phyloP scores from a whole-genome alignment of 371 early-diverging fungal species.

The Batkoa obscura region DNA sequence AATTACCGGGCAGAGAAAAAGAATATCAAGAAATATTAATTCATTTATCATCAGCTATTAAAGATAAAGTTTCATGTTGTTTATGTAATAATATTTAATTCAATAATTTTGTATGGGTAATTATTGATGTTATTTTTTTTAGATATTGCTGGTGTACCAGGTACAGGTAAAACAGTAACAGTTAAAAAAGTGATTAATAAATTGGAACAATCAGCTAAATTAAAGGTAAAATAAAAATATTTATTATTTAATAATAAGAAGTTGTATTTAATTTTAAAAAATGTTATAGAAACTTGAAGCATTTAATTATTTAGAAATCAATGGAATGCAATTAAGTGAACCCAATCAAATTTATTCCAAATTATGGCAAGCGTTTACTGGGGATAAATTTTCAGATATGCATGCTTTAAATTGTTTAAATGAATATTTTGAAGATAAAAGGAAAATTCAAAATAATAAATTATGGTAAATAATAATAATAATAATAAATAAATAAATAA shows the following conservation, averaged over 20 bases:
- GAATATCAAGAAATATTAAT: conserved; percentile 64
- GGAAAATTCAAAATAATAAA: conserved; percentile 5
- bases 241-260: too few species aligned
- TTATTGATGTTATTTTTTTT: not conserved
- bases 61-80: conserved; percentile 60
- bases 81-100: conserved; percentile 39
- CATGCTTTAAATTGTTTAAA: conserved; percentile 59
- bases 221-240: conserved; percentile 22
- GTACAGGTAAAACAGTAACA: conserved; percentile 97
- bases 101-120: not conserved
- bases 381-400: conserved; percentile 35
- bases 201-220: conserved; percentile 43
- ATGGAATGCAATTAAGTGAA: conserved; percentile 90
- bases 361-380: conserved; percentile 50
- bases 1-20: conserved; percentile 76
- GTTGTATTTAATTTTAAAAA: not conserved
- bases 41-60: conserved; percentile 46
- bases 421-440: conserved; percentile 39
- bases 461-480: too few species aligned
- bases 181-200: conserved; percentile 67
- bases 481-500: too few species aligned
- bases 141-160: conserved; percentile 92
- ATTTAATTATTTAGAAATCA: conserved; percentile 82
- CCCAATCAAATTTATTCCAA: conserved; percentile 70
- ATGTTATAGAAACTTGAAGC: conserved; percentile 27